Percentiles rank a stretch among this genome's conserved stretches.
Evolutionary conservation across 2,329 filamentous ascomycete genomes (phyloP).

Genomic region (Colletotrichum tamarilloi): DNA sequence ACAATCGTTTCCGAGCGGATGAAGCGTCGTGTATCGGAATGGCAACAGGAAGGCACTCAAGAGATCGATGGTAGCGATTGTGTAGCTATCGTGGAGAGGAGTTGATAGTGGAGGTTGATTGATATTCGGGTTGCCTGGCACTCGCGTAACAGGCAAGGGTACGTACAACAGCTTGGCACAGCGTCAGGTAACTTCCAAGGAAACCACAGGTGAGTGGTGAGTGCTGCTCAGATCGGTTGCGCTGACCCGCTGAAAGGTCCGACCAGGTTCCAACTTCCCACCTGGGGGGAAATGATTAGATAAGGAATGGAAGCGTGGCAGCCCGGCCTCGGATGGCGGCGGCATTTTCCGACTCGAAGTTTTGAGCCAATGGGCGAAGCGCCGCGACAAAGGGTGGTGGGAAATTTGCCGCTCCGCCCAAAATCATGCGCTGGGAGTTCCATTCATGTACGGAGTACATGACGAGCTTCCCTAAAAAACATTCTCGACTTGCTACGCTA

Average conservation of each 20-base stretch:
- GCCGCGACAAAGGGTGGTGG: constrained; percentile 38
- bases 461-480: constrained; percentile 33
- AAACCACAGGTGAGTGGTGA: constrained; percentile 2
- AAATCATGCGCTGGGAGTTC: constrained; percentile 42
- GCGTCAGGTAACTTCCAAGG: constrained; percentile 19
- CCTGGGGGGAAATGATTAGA: constrained; percentile 39
- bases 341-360: constrained; percentile 39
- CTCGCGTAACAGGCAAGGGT: constrained; percentile 28
- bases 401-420: constrained; percentile 43
- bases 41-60: background rate
- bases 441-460: constrained; percentile 1
- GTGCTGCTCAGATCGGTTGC: constrained; percentile 14
- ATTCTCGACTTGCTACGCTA: constrained; percentile 17
- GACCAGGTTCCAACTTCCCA: background rate
- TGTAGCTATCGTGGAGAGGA: constrained; percentile 15
- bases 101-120: constrained; percentile 25
- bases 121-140: constrained; percentile 25
- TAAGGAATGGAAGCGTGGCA: constrained; percentile 33
- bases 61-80: constrained; percentile 6
- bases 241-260: constrained; percentile 12
- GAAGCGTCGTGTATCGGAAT: background rate
- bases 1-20: background rate
- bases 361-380: constrained; percentile 43
- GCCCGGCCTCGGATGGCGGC: background rate
- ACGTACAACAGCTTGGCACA: constrained; percentile 33